phyloP scores from a whole-genome alignment of 495 filamentous ascomycete genomes.

The Hamigera avellanea region DNA sequence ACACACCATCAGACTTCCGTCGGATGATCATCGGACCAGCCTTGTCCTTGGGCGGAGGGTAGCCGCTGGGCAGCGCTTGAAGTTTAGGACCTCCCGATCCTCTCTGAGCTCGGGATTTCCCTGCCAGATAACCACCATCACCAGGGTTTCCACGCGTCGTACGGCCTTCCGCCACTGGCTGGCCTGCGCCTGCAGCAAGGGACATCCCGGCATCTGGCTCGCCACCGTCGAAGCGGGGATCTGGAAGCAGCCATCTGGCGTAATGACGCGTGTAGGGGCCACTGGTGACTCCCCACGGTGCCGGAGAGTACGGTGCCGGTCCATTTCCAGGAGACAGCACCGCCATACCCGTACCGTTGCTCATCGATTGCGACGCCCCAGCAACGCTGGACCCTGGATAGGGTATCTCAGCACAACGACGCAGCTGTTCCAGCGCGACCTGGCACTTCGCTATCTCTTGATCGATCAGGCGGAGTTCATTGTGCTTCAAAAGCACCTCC shows the following conservation, averaged over 20 bases:
- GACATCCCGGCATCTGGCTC: constrained; percentile 25
- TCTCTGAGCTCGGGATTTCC: constrained; percentile 51
- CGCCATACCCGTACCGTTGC: constrained; percentile 57
- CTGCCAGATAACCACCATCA: constrained; percentile 41
- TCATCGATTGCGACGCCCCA: constrained; percentile 51
- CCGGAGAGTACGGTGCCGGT: constrained; percentile 48
- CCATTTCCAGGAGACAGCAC: constrained; percentile 46
- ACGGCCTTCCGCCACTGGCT: constrained; percentile 42
- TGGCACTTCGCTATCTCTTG: constrained; percentile 96
- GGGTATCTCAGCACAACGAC: constrained; percentile 81
- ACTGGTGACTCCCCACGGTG: constrained; percentile 81
- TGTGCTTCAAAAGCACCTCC: constrained; percentile 88
- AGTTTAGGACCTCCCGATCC: constrained; percentile 49
- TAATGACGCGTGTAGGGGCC: constrained; percentile 93
- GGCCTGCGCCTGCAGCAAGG: constrained; percentile 18
- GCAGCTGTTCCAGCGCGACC: constrained; percentile 86
- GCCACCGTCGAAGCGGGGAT: constrained; percentile 73
- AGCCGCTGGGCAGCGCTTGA: constrained; percentile 60
- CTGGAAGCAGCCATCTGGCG: constrained; percentile 82
- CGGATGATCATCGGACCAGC: constrained; percentile 48
- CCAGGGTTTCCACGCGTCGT: constrained; percentile 61
- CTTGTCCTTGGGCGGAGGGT: constrained; percentile 58
- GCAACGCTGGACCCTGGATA: constrained; percentile 60
- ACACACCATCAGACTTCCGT: constrained; percentile 46
- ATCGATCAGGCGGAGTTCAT: constrained; percentile 86